These are phyloP conservation scores for Cryphonectria naterciae DNA, from an alignment of 2,329 filamentous ascomycete species.

Conservation along the genomic window DNA sequence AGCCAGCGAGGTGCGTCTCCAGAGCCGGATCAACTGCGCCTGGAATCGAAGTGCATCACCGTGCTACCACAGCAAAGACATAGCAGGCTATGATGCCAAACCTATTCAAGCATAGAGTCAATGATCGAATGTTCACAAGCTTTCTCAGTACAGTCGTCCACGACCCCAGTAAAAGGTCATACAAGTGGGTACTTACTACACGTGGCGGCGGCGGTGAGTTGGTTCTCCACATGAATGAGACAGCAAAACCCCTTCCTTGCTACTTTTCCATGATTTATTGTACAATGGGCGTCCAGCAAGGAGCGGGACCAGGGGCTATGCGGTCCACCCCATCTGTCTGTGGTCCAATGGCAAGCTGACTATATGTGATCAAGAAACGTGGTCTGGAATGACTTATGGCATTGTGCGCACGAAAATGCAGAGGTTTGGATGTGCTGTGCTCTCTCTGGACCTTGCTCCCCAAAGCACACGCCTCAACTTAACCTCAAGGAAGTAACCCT, in stretches of 20 bases:
- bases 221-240: slow-evolving; percentile 5
- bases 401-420: neutral
- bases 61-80: neutral
- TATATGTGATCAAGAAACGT: slow-evolving; percentile 5
- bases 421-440: neutral
- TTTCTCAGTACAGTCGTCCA: neutral
- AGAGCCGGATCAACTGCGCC: neutral
- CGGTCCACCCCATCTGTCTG: slow-evolving; percentile 2
- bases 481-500: neutral
- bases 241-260: neutral
- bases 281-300: neutral
- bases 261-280: neutral
- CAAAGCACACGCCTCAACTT: neutral
- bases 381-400: neutral
- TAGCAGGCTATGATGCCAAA: neutral
- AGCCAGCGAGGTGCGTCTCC: neutral
- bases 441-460: neutral
- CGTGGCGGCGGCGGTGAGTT: slow-evolving; percentile 14
- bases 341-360: slow-evolving; percentile 1
- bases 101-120: neutral
- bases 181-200: neutral
- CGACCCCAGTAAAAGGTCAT: neutral
- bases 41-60: neutral
- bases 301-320: neutral
- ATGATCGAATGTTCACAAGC: neutral